These are phyloP conservation scores for Quercus parvula DNA, from an alignment of 306 rosid species.

Conservation along the genomic window DNA sequence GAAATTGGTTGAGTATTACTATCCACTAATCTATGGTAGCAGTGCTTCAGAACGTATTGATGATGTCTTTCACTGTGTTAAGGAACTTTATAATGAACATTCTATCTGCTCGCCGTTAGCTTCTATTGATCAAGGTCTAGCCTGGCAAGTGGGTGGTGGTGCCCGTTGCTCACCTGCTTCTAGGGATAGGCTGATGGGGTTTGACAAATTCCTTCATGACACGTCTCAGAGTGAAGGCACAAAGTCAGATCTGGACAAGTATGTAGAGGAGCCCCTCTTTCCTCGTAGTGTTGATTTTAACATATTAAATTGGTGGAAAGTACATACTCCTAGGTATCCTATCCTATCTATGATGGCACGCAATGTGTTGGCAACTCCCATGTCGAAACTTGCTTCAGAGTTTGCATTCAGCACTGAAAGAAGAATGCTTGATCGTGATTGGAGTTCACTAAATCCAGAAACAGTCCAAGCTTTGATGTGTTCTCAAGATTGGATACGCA, in stretches of 20 bases:
- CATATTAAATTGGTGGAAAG: conserved; percentile 95
- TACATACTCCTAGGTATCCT: conserved; percentile 95
- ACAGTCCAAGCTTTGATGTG: conserved; percentile 93
- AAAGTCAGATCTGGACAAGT: conserved; percentile 89
- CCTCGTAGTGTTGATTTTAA: conserved; percentile 81
- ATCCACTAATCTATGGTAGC: conserved; percentile 78
- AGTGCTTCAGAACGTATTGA: conserved; percentile 51
- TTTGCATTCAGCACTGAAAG: conserved; percentile 50
- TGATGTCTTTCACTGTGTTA: conserved; percentile 68
- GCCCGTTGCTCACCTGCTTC: conserved; percentile 45
- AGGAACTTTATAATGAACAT: conserved; percentile 81
- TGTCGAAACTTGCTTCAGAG: conserved; percentile 69
- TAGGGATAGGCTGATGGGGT: conserved; percentile 87
- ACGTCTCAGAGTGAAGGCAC: conserved; percentile 69
- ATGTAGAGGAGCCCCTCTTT: conserved; percentile 92
- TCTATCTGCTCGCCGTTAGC: conserved; percentile 76
- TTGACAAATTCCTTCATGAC: conserved; percentile 88
- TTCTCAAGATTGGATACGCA: conserved; percentile 90
- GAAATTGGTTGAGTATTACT: conserved; percentile 88
- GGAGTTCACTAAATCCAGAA: conserved; percentile 66
- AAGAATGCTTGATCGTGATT: conserved; percentile 66
- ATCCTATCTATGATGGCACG: conserved; percentile 96
- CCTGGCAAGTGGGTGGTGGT: conserved; percentile 70
- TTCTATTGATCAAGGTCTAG: conserved; percentile 67
- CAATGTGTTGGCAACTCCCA: conserved; percentile 76